Percentiles rank a stretch among this genome's conserved stretches.
Conservation (phyloP, 768 basidiomycete species). For the Cystobasidium ongulense region DNA sequence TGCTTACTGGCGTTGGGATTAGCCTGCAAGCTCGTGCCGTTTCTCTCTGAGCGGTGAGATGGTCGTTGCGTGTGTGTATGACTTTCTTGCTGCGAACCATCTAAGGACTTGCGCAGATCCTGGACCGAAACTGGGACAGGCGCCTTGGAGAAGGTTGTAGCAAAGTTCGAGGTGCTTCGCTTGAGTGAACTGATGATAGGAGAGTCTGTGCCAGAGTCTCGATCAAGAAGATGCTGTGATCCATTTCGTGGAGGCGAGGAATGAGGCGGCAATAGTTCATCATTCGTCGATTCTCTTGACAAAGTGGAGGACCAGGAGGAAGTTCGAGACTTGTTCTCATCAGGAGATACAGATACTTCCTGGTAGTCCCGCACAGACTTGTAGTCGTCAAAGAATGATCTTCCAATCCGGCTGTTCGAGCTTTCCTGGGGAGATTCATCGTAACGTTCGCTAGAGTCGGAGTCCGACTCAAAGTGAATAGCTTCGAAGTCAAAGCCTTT, state of each 20-base stretch:
- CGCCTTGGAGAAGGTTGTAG: constrained; percentile 20
- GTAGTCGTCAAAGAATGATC: not conserved
- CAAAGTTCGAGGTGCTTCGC: not conserved
- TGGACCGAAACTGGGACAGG: not conserved
- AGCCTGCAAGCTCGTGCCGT: not conserved
- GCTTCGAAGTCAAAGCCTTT: not conserved
- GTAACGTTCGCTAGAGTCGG: too few relatives aligned
- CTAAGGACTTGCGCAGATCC: not conserved
- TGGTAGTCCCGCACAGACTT: not conserved
- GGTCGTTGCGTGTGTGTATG: too few relatives aligned
- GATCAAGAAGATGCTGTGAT: not conserved
- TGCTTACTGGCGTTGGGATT: not conserved
- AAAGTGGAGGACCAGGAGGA: not conserved
- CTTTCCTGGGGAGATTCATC: not conserved
- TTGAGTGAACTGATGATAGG: constrained; percentile 13
- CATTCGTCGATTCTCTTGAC: not conserved
- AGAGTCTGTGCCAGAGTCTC: not conserved
- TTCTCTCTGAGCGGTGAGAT: too few relatives aligned
- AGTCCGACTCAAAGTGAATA: too few relatives aligned
- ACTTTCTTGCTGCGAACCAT: not conserved
- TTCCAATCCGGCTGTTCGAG: too few relatives aligned
- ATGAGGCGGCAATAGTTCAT: too few relatives aligned
- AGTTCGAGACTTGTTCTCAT: not conserved
- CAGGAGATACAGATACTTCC: not conserved
- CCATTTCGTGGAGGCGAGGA: not conserved